Evolutionary conservation across 768 basidiomycete genomes (phyloP).

Genomic region (Tylopilus plumbeoviolaceoides): DNA sequence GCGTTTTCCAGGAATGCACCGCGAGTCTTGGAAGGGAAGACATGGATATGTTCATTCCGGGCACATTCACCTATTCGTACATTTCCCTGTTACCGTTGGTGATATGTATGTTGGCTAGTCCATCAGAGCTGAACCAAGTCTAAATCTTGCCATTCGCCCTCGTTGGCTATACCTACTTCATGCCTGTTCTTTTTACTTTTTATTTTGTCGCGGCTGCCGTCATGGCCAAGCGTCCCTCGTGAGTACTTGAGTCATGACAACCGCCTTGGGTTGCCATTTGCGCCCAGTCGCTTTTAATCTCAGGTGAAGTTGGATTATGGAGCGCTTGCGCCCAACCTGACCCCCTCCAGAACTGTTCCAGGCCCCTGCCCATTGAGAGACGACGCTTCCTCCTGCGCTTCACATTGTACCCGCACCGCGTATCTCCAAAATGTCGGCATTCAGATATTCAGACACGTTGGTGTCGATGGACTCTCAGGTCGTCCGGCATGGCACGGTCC

Average conservation of each 20-base stretch:
- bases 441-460: conserved; percentile 33
- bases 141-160: not conserved
- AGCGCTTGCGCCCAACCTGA: conserved; percentile 56
- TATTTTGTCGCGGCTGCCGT: too few species aligned
- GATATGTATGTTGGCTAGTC: not conserved
- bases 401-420: conserved; percentile 79
- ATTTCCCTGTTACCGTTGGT: conserved; percentile 26
- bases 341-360: conserved; percentile 76
- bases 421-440: conserved; percentile 47
- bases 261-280: not conserved
- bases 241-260: too few species aligned
- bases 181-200: too few species aligned
- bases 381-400: conserved; percentile 55
- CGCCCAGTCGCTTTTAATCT: not conserved
- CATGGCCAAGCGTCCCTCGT: too few species aligned
- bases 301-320: conserved; percentile 35
- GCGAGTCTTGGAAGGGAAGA: not conserved
- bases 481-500: conserved; percentile 69
- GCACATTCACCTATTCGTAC: too few species aligned
- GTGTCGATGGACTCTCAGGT: conserved; percentile 37
- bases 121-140: conserved; percentile 8
- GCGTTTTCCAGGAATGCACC: not conserved
- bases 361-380: conserved; percentile 51
- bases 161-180: not conserved
- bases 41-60: not conserved